Evolutionary conservation across 164 flowering plant species (phyloP).

Genomic region (Nelumbo lutea): DNA sequence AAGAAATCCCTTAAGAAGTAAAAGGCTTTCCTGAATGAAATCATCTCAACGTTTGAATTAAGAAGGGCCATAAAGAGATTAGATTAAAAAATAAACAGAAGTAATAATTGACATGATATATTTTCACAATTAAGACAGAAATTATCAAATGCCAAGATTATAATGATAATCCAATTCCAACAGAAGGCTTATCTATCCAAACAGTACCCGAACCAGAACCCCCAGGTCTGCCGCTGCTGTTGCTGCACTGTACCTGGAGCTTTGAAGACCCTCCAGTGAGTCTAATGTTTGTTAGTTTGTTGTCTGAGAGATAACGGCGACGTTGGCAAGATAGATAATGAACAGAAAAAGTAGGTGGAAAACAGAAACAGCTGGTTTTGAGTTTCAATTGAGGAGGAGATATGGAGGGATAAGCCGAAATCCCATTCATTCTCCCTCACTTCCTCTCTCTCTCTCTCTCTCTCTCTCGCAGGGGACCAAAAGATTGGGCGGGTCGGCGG

Average conservation of each 20-base stretch:
- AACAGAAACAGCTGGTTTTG: background rate
- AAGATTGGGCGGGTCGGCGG: too few species aligned
- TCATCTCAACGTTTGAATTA: too few species aligned
- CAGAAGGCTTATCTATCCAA: background rate
- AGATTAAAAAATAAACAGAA: too few species aligned
- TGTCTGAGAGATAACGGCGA: background rate
- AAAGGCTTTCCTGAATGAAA: too few species aligned
- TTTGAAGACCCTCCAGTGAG: background rate
- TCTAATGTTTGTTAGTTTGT: constrained; percentile 1
- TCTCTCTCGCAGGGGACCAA: background rate
- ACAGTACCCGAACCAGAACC: constrained; percentile 11
- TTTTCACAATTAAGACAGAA: too few species aligned
- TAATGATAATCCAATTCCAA: too few species aligned
- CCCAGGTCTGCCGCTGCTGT: constrained; percentile 1
- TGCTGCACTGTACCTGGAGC: constrained; percentile 9
- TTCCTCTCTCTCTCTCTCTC: background rate
- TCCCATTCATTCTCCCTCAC: constrained; percentile 8
- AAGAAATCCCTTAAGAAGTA: too few species aligned
- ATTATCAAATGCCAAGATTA: too few species aligned
- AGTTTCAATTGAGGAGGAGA: background rate
- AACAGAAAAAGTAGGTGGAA: constrained; percentile 5
- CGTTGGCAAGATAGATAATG: background rate
- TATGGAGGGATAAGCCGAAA: constrained; percentile 4
- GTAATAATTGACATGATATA: too few species aligned
- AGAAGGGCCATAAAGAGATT: too few species aligned